Base-by-base conservation (phyloP, 139 green algal genomes). In the Eudorina sp. region DNA sequence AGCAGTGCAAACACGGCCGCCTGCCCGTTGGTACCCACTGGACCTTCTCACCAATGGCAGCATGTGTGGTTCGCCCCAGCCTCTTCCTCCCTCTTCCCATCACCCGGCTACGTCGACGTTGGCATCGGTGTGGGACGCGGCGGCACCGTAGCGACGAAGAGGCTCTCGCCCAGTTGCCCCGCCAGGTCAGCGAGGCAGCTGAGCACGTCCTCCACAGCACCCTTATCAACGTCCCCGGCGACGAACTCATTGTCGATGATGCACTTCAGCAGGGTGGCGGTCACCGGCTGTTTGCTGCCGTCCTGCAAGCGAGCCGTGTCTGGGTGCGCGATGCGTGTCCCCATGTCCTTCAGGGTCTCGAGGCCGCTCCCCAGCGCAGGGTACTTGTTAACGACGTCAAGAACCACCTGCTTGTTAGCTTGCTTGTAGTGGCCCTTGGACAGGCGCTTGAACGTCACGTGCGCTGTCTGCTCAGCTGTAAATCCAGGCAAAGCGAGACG, bases 71-170 rank as follows among this genome's bases (percentile, higher is more conserved):
- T 31, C 64, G 31, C n/a, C 68, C 68, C 36, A 13, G n/a, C n/a
- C n/a, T n/a, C n/a, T n/a, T n/a, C n/a, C n/a, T n/a, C 18, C 68
- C 68, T 13, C 13, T 13, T 6, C 16, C 68, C 58, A 36, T 51
- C 13, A 77, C 68, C 41, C 41, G 70, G 41, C 70, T 79, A 79
- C 27, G 43, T 43, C 21, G 74, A n/a, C n/a, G n/a, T n/a, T n/a
- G n/a, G n/a, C n/a, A n/a, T n/a, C n/a, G n/a, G n/a, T n/a, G n/a
- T n/a, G n/a, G n/a, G n/a, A n/a, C n/a, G n/a, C n/a, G n/a, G n/a
- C n/a, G n/a, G n/a, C n/a, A n/a, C n/a, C n/a, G n/a, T 81, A 43
- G 73, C 45, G 46, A 83, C 46, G 74, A 83, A 83, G 46, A 83
- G n/a, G 74, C 48, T 46, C 19, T 83, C 74, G 14, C 31, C 46